Conservation (phyloP, 2,329 filamentous ascomycete genomes). For the Colletotrichum lindemuthianum region DNA sequence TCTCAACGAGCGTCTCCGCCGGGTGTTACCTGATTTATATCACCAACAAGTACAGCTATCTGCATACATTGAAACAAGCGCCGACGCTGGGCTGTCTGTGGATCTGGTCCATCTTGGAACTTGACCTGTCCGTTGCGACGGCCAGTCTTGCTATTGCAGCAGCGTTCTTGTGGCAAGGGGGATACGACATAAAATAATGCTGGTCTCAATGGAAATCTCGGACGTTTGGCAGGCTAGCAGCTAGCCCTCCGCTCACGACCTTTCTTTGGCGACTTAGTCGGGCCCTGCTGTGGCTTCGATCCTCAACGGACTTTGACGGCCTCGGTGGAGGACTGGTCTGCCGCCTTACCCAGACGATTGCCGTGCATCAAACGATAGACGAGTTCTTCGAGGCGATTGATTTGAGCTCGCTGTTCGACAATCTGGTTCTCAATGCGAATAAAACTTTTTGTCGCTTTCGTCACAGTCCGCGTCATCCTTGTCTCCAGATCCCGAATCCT, state of each 20-base stretch:
- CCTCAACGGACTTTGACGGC: conserved; percentile 20
- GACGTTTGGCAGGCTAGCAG: conserved; percentile 9
- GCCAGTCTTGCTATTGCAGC: conserved; percentile 59
- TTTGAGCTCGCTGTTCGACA: conserved; percentile 41
- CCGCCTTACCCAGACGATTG: conserved; percentile 27
- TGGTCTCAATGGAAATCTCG: conserved; percentile 24
- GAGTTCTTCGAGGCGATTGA: conserved; percentile 42
- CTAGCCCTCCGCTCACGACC: conserved; percentile 17
- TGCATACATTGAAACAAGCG: conserved; percentile 89
- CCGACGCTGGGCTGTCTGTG: conserved; percentile 91
- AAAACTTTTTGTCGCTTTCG: conserved; percentile 42
- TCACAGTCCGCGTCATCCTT: conserved; percentile 44
- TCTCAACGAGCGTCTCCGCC: conserved; percentile 65
- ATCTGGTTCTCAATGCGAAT: conserved; percentile 40
- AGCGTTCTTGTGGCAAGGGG: conserved; percentile 58
- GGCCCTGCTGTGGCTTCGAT: conserved; percentile 23
- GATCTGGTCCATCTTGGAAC: conserved; percentile 92
- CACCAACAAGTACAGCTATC: conserved; percentile 82
- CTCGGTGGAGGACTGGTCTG: conserved; percentile 25
- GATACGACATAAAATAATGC: conserved; percentile 56
- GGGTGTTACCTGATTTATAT: conserved; percentile 86
- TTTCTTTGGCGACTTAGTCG: conserved; percentile 21
- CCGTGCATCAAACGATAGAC: conserved; percentile 41
- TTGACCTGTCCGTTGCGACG: conserved; percentile 75
- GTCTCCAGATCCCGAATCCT: conserved; percentile 49